Conservation (phyloP, 1,139 yeast species). For the Casaregolazyma lundiana region DNA sequence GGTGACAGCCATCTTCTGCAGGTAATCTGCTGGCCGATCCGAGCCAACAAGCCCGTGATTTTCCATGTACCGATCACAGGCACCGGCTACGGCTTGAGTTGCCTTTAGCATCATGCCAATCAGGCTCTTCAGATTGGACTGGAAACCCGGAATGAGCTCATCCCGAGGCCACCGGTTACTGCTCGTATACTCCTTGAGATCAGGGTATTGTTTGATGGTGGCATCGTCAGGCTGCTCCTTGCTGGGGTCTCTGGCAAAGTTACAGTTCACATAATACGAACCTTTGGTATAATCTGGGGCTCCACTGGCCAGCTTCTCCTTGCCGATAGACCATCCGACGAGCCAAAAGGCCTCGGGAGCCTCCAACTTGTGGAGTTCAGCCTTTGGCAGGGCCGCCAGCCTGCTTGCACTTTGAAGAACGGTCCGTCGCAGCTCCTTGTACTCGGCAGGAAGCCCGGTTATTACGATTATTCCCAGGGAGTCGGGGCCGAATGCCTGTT, state of each 20-base stretch:
- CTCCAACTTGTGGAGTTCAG: constrained; percentile 40
- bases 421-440: constrained; percentile 37
- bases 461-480: constrained; percentile 53
- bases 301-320: constrained; percentile 43
- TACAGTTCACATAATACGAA: constrained; percentile 57
- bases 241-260: constrained; percentile 44
- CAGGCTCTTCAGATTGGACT: constrained; percentile 29
- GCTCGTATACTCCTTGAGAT: constrained; percentile 44
- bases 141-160: constrained; percentile 25
- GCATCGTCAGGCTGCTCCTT: constrained; percentile 40
- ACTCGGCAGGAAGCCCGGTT: constrained; percentile 43
- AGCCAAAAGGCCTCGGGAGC: constrained; percentile 48
- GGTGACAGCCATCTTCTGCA: constrained; percentile 43
- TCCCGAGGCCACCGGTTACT: constrained; percentile 54
- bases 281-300: constrained; percentile 53
- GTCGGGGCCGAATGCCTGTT: constrained; percentile 52
- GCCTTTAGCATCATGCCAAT: constrained; percentile 48
- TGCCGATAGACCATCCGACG: constrained; percentile 66
- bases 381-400: constrained; percentile 42
- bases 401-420: constrained; percentile 46
- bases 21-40: constrained; percentile 28
- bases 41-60: constrained; percentile 16
- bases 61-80: constrained; percentile 47
- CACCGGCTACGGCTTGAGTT: constrained; percentile 48
- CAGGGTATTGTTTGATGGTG: constrained; percentile 28